phyloP scores from a whole-genome alignment of 495 filamentous ascomycete genomes.

The Aspergillus hancockii region DNA sequence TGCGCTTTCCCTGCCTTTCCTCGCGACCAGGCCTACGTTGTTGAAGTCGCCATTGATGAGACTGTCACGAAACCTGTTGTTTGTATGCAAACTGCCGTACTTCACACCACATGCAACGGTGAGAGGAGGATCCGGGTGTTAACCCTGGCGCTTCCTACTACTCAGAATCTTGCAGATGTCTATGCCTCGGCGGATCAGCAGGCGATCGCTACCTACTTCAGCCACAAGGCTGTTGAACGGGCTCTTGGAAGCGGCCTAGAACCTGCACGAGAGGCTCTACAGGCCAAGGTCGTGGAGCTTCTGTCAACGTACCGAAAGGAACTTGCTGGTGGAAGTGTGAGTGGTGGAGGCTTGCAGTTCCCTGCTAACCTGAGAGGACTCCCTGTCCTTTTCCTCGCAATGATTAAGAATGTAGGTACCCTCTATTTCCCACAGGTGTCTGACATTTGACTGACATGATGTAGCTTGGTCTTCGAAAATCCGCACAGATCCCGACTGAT shows the following conservation, averaged over 20 bases:
- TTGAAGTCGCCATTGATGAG: constrained; percentile 98
- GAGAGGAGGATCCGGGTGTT: constrained; percentile 92
- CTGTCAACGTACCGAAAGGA: constrained; percentile 96
- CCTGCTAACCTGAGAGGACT: constrained; percentile 86
- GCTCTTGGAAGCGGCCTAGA: constrained; percentile 84
- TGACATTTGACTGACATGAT: constrained; percentile 27
- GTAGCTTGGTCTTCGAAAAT: constrained; percentile 88
- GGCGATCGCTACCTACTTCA: constrained; percentile 91
- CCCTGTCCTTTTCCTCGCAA: constrained; percentile 84
- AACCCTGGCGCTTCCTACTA: constrained; percentile 91
- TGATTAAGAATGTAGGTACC: constrained; percentile 84
- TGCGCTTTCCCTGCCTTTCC: constrained; percentile 98
- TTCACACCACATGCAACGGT: constrained; percentile 97
- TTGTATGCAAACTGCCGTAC: constrained; percentile 93
- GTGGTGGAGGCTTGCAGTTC: constrained; percentile 88
- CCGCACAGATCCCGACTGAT: constrained; percentile 93
- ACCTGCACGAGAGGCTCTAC: constrained; percentile 83
- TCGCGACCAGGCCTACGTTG: constrained; percentile 96
- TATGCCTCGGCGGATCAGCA: constrained; percentile 94
- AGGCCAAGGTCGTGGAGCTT: constrained; percentile 88
- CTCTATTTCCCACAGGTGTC: neutral
- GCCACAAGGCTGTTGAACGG: constrained; percentile 95
- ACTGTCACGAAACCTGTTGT: constrained; percentile 89
- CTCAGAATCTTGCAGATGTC: constrained; percentile 82
- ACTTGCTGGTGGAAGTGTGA: constrained; percentile 92